A percentile compares a stretch with the other conserved stretches of the same genome.
Evolutionary conservation across 2,329 filamentous ascomycete genomes (phyloP).

Genomic region (Aspergillus udagawae): DNA sequence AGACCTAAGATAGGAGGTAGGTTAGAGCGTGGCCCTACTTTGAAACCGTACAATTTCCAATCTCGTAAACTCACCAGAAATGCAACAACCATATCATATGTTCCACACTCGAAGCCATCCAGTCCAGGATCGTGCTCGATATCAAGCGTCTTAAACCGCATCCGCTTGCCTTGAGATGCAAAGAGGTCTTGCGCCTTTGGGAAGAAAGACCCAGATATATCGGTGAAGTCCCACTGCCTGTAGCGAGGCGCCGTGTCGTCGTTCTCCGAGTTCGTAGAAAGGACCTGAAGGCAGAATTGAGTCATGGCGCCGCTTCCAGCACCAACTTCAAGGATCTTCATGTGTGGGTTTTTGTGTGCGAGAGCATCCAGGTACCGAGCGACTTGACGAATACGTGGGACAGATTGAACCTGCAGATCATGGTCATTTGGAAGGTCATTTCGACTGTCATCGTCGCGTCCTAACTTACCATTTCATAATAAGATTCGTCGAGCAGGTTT

Average conservation of each 20-base stretch:
- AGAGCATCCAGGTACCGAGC: neutral
- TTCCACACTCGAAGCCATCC: constrained; percentile 15
- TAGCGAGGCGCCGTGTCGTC: neutral
- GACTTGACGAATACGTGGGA: neutral
- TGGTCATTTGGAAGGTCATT: neutral
- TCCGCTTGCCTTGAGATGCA: constrained; percentile 2
- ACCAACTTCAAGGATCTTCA: constrained; percentile 4
- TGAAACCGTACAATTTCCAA: neutral
- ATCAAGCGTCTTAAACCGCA: constrained; percentile 12
- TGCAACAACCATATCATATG: constrained; percentile 17
- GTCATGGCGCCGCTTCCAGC: constrained; percentile 1
- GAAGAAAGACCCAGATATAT: constrained; percentile 14
- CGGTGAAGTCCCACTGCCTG: constrained; percentile 10
- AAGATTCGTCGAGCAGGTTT: constrained; percentile 1
- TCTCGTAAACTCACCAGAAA: constrained; percentile 8
- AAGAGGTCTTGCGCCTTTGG: constrained; percentile 6
- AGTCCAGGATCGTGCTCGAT: constrained; percentile 13
- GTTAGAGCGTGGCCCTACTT: neutral
- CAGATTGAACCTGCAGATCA: neutral
- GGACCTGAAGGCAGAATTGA: neutral
- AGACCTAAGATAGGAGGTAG: neutral
- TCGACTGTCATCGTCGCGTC: neutral
- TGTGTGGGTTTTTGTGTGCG: constrained; percentile 4
- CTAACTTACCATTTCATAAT: constrained; percentile 2
- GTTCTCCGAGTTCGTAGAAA: neutral